Base-by-base conservation (phyloP, 805 yeast species). In the Hyphopichia homilentoma region DNA sequence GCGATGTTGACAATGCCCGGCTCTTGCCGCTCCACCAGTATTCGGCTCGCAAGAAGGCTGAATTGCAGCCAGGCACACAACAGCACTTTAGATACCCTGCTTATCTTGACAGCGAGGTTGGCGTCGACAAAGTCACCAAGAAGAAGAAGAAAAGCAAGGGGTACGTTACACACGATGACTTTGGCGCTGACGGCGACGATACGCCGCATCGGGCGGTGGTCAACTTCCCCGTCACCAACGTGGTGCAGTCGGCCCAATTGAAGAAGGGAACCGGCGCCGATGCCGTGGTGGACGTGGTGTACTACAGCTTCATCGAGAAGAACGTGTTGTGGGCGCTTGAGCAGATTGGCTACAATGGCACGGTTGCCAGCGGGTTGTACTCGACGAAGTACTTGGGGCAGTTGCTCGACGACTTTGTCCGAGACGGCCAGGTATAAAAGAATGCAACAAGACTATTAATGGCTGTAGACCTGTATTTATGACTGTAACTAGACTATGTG, bases 171-270 rank as follows among this genome's bases (percentile, higher is more conserved):
- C 47, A 58, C 28, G 98, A 93, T 52, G 97, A 90, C 48, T 69
- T 72, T 45, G 98, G 97, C 0, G 58, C 66, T 41, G 78, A 79
- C 40, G 98, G 98, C 15, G 98, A 93, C 52, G 97, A 67, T 43
- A 84, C 64, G 70, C 87, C 23, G 45, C 78, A 35, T 89, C 84
- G 59, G 36, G 72, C 84, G 1, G 72, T 82, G 29, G 62, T 64
- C 0, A 62, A 70, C 36, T 81, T 72, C 53, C 73, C 69, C 6
- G 66, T 87, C 3, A 96, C 97, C 7, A 89, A 87, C 47, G 94
- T 85, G 8, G 76, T 90, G 17, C 82, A 76, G 43, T 61, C 83
- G 1, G 57, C 50, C 35, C 74, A 57, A 32, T 36, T 63, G 4
- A 17, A 36, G 6, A 26, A 56, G 3, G 48, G 52, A 3, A 53